These are phyloP conservation scores for Dioscorea zingiberensis DNA, from an alignment of 106 monocot genomes.

Conservation along the genomic window DNA sequence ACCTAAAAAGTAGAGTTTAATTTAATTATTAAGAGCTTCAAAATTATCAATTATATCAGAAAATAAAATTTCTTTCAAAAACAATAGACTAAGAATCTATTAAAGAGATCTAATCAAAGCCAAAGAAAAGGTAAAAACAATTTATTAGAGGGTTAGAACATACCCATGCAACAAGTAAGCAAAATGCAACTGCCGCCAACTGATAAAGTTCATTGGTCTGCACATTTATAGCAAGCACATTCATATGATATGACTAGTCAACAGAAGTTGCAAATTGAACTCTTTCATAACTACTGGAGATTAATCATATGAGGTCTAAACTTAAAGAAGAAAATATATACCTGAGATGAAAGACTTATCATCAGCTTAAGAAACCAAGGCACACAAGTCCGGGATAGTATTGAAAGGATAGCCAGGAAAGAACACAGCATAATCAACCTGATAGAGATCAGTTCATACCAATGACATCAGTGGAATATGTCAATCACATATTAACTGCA, in stretches of 20 bases:
- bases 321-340: slow-evolving; percentile 7
- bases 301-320: too few relatives aligned
- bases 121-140: too few relatives aligned
- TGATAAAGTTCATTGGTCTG: slow-evolving; percentile 99
- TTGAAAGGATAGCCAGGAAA: slow-evolving; percentile 64
- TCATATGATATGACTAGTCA: neutral
- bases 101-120: too few relatives aligned
- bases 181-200: slow-evolving; percentile 93
- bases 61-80: too few relatives aligned
- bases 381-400: slow-evolving; percentile 55
- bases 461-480: too few relatives aligned
- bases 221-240: slow-evolving; percentile 17
- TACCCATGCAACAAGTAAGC: slow-evolving; percentile 97
- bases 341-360: slow-evolving; percentile 85
- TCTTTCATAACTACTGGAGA: too few relatives aligned
- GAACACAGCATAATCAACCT: slow-evolving; percentile 59
- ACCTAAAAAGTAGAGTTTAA: too few relatives aligned
- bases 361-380: slow-evolving; percentile 86
- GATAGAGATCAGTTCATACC: slow-evolving; percentile 1
- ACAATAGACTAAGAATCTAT: too few relatives aligned
- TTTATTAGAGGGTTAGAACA: slow-evolving; percentile 8
- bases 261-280: too few relatives aligned
- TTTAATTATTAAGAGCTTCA: too few relatives aligned
- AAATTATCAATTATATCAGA: too few relatives aligned
- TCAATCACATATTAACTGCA: too few relatives aligned